Conservation (phyloP, 2,329 filamentous ascomycete genomes). For the Endoconidiophora laricicola region DNA sequence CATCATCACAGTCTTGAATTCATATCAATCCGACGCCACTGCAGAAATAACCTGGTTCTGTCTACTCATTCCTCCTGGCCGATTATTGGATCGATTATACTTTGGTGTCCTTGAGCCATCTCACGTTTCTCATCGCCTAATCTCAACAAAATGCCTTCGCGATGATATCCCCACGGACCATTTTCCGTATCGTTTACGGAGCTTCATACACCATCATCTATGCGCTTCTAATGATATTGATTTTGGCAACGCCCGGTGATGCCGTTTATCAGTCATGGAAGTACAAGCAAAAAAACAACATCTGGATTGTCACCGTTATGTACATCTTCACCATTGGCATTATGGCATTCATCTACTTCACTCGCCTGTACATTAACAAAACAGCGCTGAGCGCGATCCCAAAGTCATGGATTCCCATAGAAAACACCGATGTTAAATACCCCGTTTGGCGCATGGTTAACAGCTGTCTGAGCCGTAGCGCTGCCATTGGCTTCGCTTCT, state of each 20-base stretch:
- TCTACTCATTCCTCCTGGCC: background rate
- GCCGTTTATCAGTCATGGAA: constrained; percentile 59
- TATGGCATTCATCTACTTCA: constrained; percentile 60
- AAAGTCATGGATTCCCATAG: constrained; percentile 70
- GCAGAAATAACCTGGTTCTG: background rate
- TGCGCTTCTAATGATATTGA: constrained; percentile 52
- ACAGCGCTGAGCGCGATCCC: constrained; percentile 68
- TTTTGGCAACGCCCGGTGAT: constrained; percentile 68
- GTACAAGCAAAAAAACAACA: constrained; percentile 54
- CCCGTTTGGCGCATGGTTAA: constrained; percentile 61
- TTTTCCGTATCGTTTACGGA: constrained; percentile 70
- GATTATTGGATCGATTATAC: background rate
- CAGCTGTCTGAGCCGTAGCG: constrained; percentile 57
- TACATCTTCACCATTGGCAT: constrained; percentile 59
- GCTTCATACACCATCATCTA: constrained; percentile 62
- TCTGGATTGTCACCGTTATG: constrained; percentile 62
- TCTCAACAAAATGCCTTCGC: constrained; percentile 14
- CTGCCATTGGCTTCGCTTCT: constrained; percentile 63
- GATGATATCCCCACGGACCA: constrained; percentile 30
- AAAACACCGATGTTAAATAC: constrained; percentile 65
- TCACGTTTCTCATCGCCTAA: background rate
- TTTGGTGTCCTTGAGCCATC: background rate
- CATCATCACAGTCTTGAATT: background rate
- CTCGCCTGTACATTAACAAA: constrained; percentile 74
- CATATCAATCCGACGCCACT: constrained; percentile 10